phyloP scores from a whole-genome alignment of 306 rosid genomes.

The Casuarina cunninghamiana region DNA sequence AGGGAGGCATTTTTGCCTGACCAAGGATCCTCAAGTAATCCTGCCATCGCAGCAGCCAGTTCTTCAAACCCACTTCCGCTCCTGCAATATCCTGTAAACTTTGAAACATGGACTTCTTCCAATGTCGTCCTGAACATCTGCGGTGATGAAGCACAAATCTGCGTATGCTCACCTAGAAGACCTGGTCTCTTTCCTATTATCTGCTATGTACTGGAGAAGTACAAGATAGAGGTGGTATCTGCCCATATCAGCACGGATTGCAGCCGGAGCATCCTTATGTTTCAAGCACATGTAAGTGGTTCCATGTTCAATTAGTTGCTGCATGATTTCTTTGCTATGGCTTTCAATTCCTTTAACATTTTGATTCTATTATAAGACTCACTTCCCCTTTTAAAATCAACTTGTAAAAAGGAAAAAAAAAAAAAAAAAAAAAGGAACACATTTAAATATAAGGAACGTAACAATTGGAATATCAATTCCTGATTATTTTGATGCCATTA shows the following conservation, averaged over 20 bases:
- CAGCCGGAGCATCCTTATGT: slow-evolving; percentile 41
- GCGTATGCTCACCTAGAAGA: slow-evolving; percentile 48
- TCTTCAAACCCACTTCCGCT: slow-evolving; percentile 17
- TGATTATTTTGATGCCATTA: too few species aligned
- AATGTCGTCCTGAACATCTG: slow-evolving; percentile 53
- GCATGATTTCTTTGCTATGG: too few species aligned
- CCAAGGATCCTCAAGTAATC: slow-evolving; percentile 31
- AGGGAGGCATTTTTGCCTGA: slow-evolving; percentile 40
- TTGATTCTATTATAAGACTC: too few species aligned
- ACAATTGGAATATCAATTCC: too few species aligned
- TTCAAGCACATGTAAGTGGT: slow-evolving; percentile 61
- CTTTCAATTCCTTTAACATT: too few species aligned
- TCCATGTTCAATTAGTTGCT: neutral
- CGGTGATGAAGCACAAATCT: slow-evolving; percentile 68
- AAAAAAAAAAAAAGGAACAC: too few species aligned
- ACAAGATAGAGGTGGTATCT: slow-evolving; percentile 44
- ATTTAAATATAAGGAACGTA: too few species aligned
- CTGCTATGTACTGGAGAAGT: slow-evolving; percentile 55
- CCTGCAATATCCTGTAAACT: slow-evolving; percentile 2
- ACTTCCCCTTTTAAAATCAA: too few species aligned
- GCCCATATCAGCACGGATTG: slow-evolving; percentile 44
- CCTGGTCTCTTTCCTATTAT: slow-evolving; percentile 42
- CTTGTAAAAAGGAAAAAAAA: too few species aligned
- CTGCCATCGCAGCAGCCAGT: slow-evolving; percentile 15
- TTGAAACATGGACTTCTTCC: slow-evolving; percentile 56